Conservation (phyloP, 116 monocot species). For the Dioscorea cayenensis region DNA sequence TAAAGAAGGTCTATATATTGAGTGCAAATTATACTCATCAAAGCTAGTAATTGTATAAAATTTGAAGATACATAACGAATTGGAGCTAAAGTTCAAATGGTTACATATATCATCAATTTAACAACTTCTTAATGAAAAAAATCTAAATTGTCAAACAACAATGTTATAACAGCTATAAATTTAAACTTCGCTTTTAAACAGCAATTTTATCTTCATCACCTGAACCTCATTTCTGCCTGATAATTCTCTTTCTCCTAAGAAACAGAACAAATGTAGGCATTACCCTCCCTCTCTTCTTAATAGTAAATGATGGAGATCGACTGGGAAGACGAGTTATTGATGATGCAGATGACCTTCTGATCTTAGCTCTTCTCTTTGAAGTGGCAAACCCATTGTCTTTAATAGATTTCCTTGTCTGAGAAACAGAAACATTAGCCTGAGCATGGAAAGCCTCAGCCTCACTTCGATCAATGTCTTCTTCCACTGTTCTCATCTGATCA, state of each 20-base stretch:
- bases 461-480: constrained; percentile 6
- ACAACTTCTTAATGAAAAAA: too few species aligned
- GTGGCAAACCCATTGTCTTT: constrained; percentile 9
- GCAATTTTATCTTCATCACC: too few species aligned
- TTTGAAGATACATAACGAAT: too few species aligned
- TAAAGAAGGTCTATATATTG: too few species aligned
- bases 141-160: too few species aligned
- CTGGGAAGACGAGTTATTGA: constrained; percentile 1
- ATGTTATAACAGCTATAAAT: too few species aligned
- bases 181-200: not conserved
- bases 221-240: constrained; percentile 6
- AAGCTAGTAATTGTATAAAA: too few species aligned
- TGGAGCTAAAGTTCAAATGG: too few species aligned
- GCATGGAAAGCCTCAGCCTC: not conserved
- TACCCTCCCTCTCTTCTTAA: constrained; percentile 47
- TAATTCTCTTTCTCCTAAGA: constrained; percentile 15
- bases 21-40: too few species aligned
- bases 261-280: constrained; percentile 52
- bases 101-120: too few species aligned
- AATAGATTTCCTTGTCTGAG: constrained; percentile 17
- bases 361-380: constrained; percentile 22
- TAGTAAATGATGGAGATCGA: constrained; percentile 35
- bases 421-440: not conserved
- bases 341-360: constrained; percentile 24
- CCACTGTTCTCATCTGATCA: not conserved